Evolutionary conservation across 2,329 filamentous ascomycete species (phyloP), one percentile per base, ranked within the genome.

Genomic region (Fusarium begoniae): DNA sequence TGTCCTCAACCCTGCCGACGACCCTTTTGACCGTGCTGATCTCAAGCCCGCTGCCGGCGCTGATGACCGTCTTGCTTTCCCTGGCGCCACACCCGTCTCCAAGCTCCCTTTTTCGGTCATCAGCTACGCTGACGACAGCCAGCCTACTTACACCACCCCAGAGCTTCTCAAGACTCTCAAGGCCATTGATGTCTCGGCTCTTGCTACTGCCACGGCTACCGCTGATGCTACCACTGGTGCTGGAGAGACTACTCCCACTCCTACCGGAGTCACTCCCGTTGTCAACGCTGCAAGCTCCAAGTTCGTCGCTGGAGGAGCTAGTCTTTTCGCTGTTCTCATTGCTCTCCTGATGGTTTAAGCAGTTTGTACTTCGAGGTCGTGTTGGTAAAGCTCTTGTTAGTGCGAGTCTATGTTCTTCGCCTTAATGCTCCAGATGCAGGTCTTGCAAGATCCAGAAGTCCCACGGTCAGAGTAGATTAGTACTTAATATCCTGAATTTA

Each of bases 11-110:
- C 78, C 78, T 4, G 77, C 61, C 10, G 53, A 72, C 9, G 72
- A 55, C 3, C 56, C 67, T 22, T 81, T 81, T 50, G 75, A 81
- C 37, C 71, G 79, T 2, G 64, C 69, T 1, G 69, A 74, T 13
- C 51, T 81, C 44, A 41, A 77, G 54, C 75, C 78, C 8, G 61
- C 62, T 10, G 78, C 75, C 2, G 61, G 70, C 7, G 70, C 78
- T 20, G 51, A 71, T 4, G 77, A 80, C 11, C 73, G 79, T 7
- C 57, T 81, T 3, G 78, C 79, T 12, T 81, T 80, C 32, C 67
- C 77, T 17, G 56, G 55, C 9, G 79, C 79, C 8, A 71, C 77
- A 9, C 26, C 77, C 0, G 77, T 79, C 12, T 77, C 76, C 12
- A 59, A 64, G 57, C 73, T 81, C 3, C 78, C 79, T 4, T 80